Evolutionary conservation across 768 basidiomycete genomes (phyloP), one percentile per base, ranked within the genome.

Genomic region (Lactarius hatsudake): DNA sequence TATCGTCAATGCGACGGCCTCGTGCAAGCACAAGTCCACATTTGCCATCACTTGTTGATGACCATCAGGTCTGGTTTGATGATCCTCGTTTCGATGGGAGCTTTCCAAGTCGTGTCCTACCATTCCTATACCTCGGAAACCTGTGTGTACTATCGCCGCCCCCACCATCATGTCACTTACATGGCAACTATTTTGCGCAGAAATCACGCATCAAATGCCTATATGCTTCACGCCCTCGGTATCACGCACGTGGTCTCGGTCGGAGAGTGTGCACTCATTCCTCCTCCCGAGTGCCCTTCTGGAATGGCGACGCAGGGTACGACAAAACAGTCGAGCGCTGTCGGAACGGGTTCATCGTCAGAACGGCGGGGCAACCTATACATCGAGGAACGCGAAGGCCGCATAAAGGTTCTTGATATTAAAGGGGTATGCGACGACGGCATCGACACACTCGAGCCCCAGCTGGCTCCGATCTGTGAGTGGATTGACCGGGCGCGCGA

Each of bases 201-300:
- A 76, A 93, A 94, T 72, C 96, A 98, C 72, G 96, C 96, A 0
- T 81, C 88, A 32, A 98, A 98, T 76, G 94, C 88, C 62, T 93
- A 92, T 73, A 97, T 98, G 95, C 86, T 98, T 3, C 91, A 95
- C 72, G 93, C 94, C 3, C 84, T 98, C 18, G 94, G 94, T 30
- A 96, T 98, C 73, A 96, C 95, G 2, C 96, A 98, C 75, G 95
- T 98, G 69, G 95, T 98, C 34, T 95, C 93, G 10, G 94, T 98
- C 3, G 96, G 96, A 59, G 96, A 98, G 80, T 94, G 93, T 68
- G 93, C 96, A 13, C 85, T 97, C 28, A 81, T 90, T 3, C 93
- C 94, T 5, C 93, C 94, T 20, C 81, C 86, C 64, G 58, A 60
- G 23, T 45, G 59, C 12, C 18, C 55, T 57, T 3, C 67, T 10